Conservation (phyloP, 2,329 filamentous ascomycete species). For the Verruconis gallopava region DNA sequence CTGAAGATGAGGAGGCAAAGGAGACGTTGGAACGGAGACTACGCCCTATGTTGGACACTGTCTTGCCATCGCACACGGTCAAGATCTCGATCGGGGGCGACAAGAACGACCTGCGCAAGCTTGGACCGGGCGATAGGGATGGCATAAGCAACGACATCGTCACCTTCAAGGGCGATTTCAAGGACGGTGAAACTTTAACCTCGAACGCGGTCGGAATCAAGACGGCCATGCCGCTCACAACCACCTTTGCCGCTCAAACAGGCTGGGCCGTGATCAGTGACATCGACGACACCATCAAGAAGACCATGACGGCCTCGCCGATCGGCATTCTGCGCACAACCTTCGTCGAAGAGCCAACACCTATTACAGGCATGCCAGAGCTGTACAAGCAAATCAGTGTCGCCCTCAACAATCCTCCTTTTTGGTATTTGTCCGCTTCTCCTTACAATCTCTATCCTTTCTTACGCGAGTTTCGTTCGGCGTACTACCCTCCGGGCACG, state of each 20-base stretch:
- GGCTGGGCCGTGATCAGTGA: constrained; percentile 85
- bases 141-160: constrained; percentile 58
- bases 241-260: constrained; percentile 58
- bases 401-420: constrained; percentile 49
- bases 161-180: constrained; percentile 33
- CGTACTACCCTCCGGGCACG: constrained; percentile 62
- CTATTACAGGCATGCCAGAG: constrained; percentile 70
- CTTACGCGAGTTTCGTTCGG: constrained; percentile 58
- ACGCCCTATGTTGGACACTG: constrained; percentile 63
- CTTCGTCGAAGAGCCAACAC: constrained; percentile 61
- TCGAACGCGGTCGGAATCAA: constrained; percentile 20
- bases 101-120: constrained; percentile 17
- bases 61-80: constrained; percentile 57
- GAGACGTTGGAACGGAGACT: constrained; percentile 54
- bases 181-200: constrained; percentile 20
- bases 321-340: constrained; percentile 72
- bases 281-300: constrained; percentile 90
- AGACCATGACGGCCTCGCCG: constrained; percentile 69
- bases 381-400: constrained; percentile 57
- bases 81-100: constrained; percentile 43
- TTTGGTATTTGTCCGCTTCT: constrained; percentile 88
- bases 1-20: constrained; percentile 34
- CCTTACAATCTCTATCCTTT: constrained; percentile 93
- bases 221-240: constrained; percentile 46
- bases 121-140: constrained; percentile 59